Evolutionary conservation across 768 basidiomycete species (phyloP).

Genomic region (Macrolepiota albuminosa): DNA sequence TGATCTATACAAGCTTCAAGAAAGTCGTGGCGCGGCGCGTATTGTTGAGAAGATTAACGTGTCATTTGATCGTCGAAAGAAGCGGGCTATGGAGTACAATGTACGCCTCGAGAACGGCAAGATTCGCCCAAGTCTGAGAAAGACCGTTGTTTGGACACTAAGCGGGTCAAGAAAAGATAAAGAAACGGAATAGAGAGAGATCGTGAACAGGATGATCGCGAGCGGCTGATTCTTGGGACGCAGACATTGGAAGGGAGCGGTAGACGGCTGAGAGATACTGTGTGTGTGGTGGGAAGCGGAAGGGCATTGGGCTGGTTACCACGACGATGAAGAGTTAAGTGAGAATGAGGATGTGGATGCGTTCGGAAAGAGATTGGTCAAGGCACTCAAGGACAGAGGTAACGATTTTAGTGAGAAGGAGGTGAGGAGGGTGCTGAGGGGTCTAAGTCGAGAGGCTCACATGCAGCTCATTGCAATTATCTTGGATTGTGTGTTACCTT

Average conservation of each 20-base stretch:
- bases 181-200: slow-evolving; percentile 62
- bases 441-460: slow-evolving; percentile 59
- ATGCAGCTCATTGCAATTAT: slow-evolving; percentile 37
- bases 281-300: slow-evolving; percentile 58
- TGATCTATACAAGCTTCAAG: slow-evolving; percentile 77
- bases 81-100: slow-evolving; percentile 68
- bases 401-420: slow-evolving; percentile 67
- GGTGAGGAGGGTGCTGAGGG: slow-evolving; percentile 59
- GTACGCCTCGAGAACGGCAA: slow-evolving; percentile 59
- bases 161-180: slow-evolving; percentile 45
- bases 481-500: slow-evolving; percentile 44
- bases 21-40: slow-evolving; percentile 49
- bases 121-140: slow-evolving; percentile 49
- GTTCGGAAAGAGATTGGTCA: slow-evolving; percentile 29
- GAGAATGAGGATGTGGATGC: slow-evolving; percentile 31
- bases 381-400: slow-evolving; percentile 43
- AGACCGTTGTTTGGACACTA: slow-evolving; percentile 56
- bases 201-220: too few relatives aligned
- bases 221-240: too few relatives aligned
- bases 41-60: slow-evolving; percentile 60
- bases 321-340: slow-evolving; percentile 33
- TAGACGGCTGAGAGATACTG: too few relatives aligned
- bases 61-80: slow-evolving; percentile 57
- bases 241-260: too few relatives aligned
- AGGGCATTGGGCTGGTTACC: slow-evolving; percentile 74